Percentiles rank a stretch among this genome's conserved stretches.
These are phyloP conservation scores for Xylaria multiplex DNA, from an alignment of 2,329 filamentous ascomycete genomes.

Conservation along the genomic window DNA sequence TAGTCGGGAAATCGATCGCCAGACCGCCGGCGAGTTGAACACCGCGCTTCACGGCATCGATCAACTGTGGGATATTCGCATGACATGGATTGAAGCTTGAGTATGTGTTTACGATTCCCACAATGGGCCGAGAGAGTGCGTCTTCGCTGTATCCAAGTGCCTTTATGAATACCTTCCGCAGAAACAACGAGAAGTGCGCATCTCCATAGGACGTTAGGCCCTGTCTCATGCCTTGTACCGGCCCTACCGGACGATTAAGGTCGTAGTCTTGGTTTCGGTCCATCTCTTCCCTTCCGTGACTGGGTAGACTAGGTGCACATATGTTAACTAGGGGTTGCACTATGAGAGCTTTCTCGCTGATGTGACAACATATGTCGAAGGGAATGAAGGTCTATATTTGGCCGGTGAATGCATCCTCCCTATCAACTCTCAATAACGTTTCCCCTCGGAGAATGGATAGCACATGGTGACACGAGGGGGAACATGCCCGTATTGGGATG, in stretches of 20 bases:
- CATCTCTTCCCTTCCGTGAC: conserved; percentile 12
- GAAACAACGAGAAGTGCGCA: conserved; percentile 77
- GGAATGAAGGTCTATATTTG: not conserved
- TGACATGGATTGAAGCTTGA: conserved; percentile 81
- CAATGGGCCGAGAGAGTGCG: conserved; percentile 73
- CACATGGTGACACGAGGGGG: not conserved
- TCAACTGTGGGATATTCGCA: conserved; percentile 75
- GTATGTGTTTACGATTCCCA: conserved; percentile 80
- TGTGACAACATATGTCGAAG: not conserved
- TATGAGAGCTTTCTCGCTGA: not conserved
- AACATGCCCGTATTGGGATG: conserved; percentile 14
- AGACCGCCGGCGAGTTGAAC: conserved; percentile 74
- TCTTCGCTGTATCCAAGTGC: conserved; percentile 78
- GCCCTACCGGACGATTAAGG: conserved; percentile 62
- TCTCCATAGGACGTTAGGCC: conserved; percentile 77
- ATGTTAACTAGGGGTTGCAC: not conserved
- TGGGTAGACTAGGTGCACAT: not conserved
- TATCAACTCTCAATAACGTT: not conserved
- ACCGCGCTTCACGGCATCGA: conserved; percentile 75
- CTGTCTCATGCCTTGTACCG: conserved; percentile 65
- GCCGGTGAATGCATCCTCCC: not conserved
- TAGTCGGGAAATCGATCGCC: conserved; percentile 78
- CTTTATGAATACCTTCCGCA: conserved; percentile 82
- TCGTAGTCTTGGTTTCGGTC: conserved; percentile 64
- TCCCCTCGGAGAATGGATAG: not conserved